Conservation (phyloP, 345 rosid species). For the Conringia planisiliqua region DNA sequence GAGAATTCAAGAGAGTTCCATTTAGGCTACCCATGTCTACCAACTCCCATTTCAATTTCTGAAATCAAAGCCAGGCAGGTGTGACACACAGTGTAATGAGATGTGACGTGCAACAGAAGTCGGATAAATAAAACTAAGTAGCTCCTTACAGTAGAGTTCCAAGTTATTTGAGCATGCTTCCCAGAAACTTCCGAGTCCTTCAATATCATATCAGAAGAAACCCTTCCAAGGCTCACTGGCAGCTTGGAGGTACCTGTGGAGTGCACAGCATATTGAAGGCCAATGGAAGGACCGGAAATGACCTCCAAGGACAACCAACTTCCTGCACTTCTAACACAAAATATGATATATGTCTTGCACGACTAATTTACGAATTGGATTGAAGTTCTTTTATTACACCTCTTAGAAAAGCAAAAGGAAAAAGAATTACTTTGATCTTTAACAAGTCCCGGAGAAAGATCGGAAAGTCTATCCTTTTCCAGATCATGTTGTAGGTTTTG, state of each 20-base stretch:
- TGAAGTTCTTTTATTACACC: constrained; percentile 7
- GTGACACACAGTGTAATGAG: constrained; percentile 15
- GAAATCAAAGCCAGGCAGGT: constrained; percentile 32
- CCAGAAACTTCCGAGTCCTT: constrained; percentile 95
- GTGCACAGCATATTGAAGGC: constrained; percentile 49
- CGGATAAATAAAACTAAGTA: constrained; percentile 16
- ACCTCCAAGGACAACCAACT: constrained; percentile 86
- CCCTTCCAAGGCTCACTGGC: constrained; percentile 87
- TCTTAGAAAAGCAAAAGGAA: constrained; percentile 30
- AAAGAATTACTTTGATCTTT: constrained; percentile 71
- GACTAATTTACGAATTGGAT: constrained; percentile 28
- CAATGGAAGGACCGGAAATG: constrained; percentile 80
- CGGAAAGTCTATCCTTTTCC: constrained; percentile 36
- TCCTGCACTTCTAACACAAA: constrained; percentile 89
- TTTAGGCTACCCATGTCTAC: constrained; percentile 96
- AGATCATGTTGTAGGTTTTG: constrained; percentile 27
- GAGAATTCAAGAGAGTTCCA: constrained; percentile 88
- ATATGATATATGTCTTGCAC: constrained; percentile 47
- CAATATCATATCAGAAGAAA: constrained; percentile 63
- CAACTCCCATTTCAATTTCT: constrained; percentile 95
- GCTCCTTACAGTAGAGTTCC: constrained; percentile 73
- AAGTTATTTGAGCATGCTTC: constrained; percentile 90
- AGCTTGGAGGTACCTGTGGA: constrained; percentile 69
- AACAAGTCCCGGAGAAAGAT: constrained; percentile 35
- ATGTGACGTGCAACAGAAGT: constrained; percentile 13